Base-by-base conservation (phyloP, 1,284 basidiomycete species). In the Ceratorhiza oryzae-sativae region DNA sequence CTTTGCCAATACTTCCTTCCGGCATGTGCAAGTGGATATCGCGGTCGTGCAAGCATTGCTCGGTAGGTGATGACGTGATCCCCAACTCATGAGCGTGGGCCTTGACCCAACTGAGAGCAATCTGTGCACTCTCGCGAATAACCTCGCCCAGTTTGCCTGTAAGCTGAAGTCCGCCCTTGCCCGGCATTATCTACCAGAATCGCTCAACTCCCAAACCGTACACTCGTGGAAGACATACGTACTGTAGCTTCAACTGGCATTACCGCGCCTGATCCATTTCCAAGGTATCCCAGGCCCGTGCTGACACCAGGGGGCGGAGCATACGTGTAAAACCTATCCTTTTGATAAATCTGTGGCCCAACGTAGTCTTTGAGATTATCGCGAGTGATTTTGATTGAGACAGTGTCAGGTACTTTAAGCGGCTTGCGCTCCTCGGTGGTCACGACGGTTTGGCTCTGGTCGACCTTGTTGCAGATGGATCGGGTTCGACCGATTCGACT, bases 141-240 rank as follows among this genome's bases (percentile, higher is more conserved):
- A 98, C 97, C 78, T 99, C 97, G 62, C 97, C 97, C 1, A 99
- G 90, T 83, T 98, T 98, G 62, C 97, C 97, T 0, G 97, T 98
- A 5, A 98, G 83, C 77, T 96, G 94, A 1, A 98, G 83, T 8
- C 84, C 85, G 12, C 95, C 95, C 80, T 95, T 95, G 6, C 94
- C 95, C 32, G 94, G 94, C 93, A 95, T 96, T 68, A 88, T 89
- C 93, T 95, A 76, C 41, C n/a, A 3, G 12, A 13, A 63, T 27
- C 30, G 46, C 49, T 75, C 55, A 76, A 75, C 65, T 10, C 12
- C 20, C 18, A 42, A 12, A 3, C 41, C 48, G 20, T 13, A 71
- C 12, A 18, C 25, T 20, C 6, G 25, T 41, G 30, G 20, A 20
- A 60, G 30, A 49, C 42, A 32, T 36, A 85, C 90, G 77, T 73